Conservation (phyloP, 805 yeast species). For the Nakazawaea sp. region DNA sequence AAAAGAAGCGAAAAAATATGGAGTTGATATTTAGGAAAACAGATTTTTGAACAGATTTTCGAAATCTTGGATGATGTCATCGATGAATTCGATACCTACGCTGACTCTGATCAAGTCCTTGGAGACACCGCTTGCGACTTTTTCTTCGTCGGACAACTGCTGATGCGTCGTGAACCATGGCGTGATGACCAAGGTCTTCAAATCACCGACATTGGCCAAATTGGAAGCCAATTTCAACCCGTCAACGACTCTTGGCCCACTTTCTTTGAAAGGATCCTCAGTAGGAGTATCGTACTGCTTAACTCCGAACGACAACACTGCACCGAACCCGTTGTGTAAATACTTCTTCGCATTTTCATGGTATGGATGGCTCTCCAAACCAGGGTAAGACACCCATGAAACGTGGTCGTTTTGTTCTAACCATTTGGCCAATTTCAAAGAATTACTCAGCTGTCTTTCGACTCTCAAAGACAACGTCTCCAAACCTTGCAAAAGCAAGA, state of each 20-base stretch:
- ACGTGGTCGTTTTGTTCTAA: constrained; percentile 66
- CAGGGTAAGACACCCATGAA: constrained; percentile 89
- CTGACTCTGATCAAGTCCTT: constrained; percentile 84
- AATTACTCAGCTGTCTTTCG: constrained; percentile 84
- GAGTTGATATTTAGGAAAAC: no score
- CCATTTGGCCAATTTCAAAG: constrained; percentile 71
- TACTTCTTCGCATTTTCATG: constrained; percentile 83
- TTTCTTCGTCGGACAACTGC: constrained; percentile 80
- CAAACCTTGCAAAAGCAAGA: constrained; percentile 82
- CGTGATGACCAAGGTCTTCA: constrained; percentile 90
- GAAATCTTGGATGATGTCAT: constrained; percentile 84
- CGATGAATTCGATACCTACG: constrained; percentile 87
- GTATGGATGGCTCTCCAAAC: constrained; percentile 70
- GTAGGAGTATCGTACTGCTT: constrained; percentile 45
- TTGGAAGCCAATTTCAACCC: constrained; percentile 78
- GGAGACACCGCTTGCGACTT: constrained; percentile 77
- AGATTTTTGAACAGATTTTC: constrained; percentile 84
- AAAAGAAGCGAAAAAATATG: no score
- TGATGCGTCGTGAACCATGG: constrained; percentile 96
- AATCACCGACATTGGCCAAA: constrained; percentile 96
- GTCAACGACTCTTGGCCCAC: constrained; percentile 84
- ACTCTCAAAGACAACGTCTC: constrained; percentile 92
- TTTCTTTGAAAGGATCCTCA: constrained; percentile 57
- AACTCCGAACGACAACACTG: constrained; percentile 85
- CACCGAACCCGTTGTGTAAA: constrained; percentile 75